phyloP scores from a whole-genome alignment of 495 filamentous ascomycete species.

The Delitschia confertaspora region DNA sequence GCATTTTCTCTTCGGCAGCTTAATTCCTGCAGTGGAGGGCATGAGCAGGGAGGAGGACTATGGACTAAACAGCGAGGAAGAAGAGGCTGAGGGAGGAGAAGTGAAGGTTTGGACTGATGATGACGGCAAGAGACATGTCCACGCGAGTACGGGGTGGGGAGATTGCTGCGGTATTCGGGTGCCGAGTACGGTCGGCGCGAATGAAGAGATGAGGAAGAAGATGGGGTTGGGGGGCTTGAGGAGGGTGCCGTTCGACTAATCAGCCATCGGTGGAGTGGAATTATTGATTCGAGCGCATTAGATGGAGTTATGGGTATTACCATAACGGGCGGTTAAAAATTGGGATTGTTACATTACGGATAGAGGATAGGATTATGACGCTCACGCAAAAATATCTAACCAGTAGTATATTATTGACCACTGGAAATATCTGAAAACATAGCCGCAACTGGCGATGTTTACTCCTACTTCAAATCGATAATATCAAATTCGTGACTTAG shows the following conservation, averaged over 20 bases:
- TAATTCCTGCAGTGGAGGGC: slow-evolving; percentile 68
- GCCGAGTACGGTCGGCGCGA: slow-evolving; percentile 82
- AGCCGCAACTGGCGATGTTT: too few relatives aligned
- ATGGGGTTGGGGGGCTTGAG: slow-evolving; percentile 55
- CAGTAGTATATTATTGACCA: too few relatives aligned
- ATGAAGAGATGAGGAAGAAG: slow-evolving; percentile 74
- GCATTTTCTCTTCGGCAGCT: slow-evolving; percentile 87
- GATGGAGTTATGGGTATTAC: too few relatives aligned
- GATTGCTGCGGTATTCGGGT: slow-evolving; percentile 99
- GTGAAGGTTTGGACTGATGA: slow-evolving; percentile 44
- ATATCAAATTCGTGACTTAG: too few relatives aligned
- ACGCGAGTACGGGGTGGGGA: slow-evolving; percentile 66
- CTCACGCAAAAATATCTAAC: too few relatives aligned
- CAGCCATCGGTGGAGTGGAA: background rate
- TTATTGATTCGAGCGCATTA: too few relatives aligned
- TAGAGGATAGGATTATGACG: too few relatives aligned
- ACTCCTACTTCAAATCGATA: too few relatives aligned
- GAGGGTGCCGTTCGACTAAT: slow-evolving; percentile 84
- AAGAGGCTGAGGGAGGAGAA: slow-evolving; percentile 45
- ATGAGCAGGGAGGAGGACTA: slow-evolving; percentile 60
- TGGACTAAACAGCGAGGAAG: slow-evolving; percentile 38
- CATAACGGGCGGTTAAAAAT: too few relatives aligned
- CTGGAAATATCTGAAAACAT: too few relatives aligned
- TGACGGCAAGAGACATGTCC: slow-evolving; percentile 60
- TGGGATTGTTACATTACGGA: too few relatives aligned